Base-by-base conservation (phyloP, 192 early-diverging fungal genomes). In the Funneliformis mosseae region DNA sequence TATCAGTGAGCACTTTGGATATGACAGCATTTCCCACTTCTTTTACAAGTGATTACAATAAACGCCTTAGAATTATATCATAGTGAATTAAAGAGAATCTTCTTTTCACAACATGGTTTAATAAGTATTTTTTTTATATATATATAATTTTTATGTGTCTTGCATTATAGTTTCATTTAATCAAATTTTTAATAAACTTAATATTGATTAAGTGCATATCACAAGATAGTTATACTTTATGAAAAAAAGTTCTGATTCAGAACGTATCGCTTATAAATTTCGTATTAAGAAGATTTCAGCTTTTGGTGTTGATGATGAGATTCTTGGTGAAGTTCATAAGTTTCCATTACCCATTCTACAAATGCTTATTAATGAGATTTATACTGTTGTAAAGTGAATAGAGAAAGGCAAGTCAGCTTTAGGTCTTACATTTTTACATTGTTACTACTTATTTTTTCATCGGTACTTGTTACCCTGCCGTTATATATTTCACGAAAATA, bases 11-110 rank as follows among this genome's bases (percentile, higher is more conserved):
- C 61, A 18, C 21, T 81, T 14, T 81, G 23, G 28, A 28, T 60
- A 42, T 33, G 66, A 39, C 60, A 81, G 16, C 23, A 79, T n/a
- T 81, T 46, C 5, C 41, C 60, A 21, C 64, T 81, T 38, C 63
- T 81, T 14, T 50, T 81, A 27, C 81, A 81, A 80, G 77, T 23
- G 1, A 77, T 62, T 11, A 66, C 46, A 2, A 62, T 43, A 18
- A 78, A 60, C 39, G 21, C 43, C 3, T 61, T 81, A 5, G 81
- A 81, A 23, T 43, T 59, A 7, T 81, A 80, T 11, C 76, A 81
- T 28, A 72, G 41, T 21, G 69, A 72, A 43, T 43, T 72, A 11
- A 72, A 72, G 33, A 28, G 38, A 28, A 11, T 6, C 10, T 33
- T n/a, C 2, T 72, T 39, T 8, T 21, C 41, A 12, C 21, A 38